Conservation (phyloP, 148 eudicot genomes). For the Dysphania ambrosioides region DNA sequence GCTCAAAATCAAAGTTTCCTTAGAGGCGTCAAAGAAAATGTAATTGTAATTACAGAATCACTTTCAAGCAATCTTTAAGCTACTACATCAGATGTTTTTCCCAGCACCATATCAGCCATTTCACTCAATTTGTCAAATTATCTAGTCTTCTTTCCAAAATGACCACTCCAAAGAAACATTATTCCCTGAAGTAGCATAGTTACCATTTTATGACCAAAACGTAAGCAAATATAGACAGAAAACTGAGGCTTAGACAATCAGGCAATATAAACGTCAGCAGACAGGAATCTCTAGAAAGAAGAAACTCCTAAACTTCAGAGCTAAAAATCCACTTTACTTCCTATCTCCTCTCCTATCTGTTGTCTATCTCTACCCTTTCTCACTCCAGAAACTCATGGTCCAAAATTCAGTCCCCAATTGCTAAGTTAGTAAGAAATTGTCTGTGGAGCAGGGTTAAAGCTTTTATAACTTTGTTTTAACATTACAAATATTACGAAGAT, state of each 20-base stretch:
- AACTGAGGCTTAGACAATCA: neutral
- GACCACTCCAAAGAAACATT: neutral
- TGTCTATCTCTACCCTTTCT: neutral
- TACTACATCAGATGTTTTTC: neutral
- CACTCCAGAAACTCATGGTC: neutral
- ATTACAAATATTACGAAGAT: neutral
- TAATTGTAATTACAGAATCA: neutral
- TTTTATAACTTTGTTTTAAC: neutral
- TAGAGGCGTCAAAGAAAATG: neutral
- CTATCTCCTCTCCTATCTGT: neutral
- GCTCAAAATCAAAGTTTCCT: neutral
- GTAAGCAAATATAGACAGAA: neutral
- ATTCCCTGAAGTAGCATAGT: neutral
- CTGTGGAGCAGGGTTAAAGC: neutral
- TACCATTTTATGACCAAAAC: neutral
- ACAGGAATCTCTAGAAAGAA: neutral
- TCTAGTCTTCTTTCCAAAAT: neutral
- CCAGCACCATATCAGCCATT: neutral
- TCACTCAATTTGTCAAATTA: neutral
- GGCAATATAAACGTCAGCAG: neutral
- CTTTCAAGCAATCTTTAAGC: neutral
- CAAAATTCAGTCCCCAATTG: neutral
- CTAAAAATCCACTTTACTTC: neutral
- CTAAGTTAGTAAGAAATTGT: neutral
- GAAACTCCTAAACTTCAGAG: neutral